These are phyloP conservation scores for Ogataea degrootiae DNA, from an alignment of 805 yeast species.

Conservation along the genomic window DNA sequence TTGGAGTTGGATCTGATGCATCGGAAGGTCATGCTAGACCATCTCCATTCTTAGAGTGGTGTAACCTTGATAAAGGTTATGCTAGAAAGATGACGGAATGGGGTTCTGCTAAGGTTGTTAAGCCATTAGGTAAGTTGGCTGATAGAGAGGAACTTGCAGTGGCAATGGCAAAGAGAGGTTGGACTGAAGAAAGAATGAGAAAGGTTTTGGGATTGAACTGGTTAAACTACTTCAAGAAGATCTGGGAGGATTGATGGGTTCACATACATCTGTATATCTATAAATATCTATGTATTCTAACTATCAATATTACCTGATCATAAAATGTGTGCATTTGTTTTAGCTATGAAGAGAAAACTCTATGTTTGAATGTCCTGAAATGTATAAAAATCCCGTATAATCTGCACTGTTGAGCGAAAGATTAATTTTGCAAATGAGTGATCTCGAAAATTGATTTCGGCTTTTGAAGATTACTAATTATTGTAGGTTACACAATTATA, in stretches of 20 bases:
- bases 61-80: slow-evolving; percentile 16
- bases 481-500: too few relatives aligned
- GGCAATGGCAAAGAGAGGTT: slow-evolving; percentile 17
- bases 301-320: too few relatives aligned
- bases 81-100: slow-evolving; percentile 19
- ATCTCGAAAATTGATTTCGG: too few relatives aligned
- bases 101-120: slow-evolving; percentile 17
- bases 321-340: too few relatives aligned
- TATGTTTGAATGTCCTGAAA: too few relatives aligned
- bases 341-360: too few relatives aligned
- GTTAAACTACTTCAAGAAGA: slow-evolving; percentile 14
- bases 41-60: slow-evolving; percentile 18
- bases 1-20: slow-evolving; percentile 46
- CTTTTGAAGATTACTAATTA: too few relatives aligned
- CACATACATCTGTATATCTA: too few relatives aligned
- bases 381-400: too few relatives aligned
- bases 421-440: too few relatives aligned
- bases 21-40: slow-evolving; percentile 24
- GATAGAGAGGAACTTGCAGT: slow-evolving; percentile 19
- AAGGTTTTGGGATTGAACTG: slow-evolving; percentile 17
- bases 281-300: too few relatives aligned
- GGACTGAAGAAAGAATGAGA: slow-evolving; percentile 16
- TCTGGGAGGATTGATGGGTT: slow-evolving; percentile 9
- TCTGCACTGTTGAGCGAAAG: too few relatives aligned
- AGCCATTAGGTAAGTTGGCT: slow-evolving; percentile 16